Evolutionary conservation across 495 filamentous ascomycete genomes (phyloP).

Genomic region (Mytilinidion resinicola): DNA sequence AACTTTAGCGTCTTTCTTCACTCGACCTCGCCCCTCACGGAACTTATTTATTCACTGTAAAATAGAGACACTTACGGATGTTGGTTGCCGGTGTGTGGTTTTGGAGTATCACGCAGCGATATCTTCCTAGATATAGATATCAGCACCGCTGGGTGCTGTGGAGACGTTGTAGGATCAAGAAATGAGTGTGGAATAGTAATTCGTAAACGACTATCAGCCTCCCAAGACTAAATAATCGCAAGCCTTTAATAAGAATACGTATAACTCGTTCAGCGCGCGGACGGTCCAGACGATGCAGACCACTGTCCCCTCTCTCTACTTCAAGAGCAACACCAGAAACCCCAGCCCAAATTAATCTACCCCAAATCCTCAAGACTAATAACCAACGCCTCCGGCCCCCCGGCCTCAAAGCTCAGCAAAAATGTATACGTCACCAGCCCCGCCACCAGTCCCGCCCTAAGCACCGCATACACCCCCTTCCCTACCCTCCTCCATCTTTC

Average conservation of each 20-base stretch:
- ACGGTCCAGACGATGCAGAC: too few species aligned
- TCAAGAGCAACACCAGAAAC: too few species aligned
- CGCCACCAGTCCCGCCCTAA: neutral
- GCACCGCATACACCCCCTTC: neutral
- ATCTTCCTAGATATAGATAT: neutral
- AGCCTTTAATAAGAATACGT: too few species aligned
- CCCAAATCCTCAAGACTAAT: too few species aligned
- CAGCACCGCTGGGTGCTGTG: neutral
- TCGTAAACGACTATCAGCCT: neutral
- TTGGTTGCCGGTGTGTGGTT: neutral
- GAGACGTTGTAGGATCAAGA: neutral
- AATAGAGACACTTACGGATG: too few species aligned
- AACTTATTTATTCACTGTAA: too few species aligned
- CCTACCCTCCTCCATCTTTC: neutral
- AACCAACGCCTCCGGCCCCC: conserved; percentile 4
- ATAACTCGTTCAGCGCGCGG: too few species aligned
- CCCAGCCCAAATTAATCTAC: too few species aligned
- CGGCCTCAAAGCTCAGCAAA: conserved; percentile 8
- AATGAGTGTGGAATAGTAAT: conserved; percentile 2
- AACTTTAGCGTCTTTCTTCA: too few species aligned
- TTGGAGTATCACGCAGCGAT: neutral
- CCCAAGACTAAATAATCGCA: too few species aligned
- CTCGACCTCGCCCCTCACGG: too few species aligned
- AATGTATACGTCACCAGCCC: conserved; percentile 9
- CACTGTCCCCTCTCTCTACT: too few species aligned